Evolutionary conservation across 2,329 filamentous ascomycete species (phyloP).

Genomic region (Ustulina deusta): DNA sequence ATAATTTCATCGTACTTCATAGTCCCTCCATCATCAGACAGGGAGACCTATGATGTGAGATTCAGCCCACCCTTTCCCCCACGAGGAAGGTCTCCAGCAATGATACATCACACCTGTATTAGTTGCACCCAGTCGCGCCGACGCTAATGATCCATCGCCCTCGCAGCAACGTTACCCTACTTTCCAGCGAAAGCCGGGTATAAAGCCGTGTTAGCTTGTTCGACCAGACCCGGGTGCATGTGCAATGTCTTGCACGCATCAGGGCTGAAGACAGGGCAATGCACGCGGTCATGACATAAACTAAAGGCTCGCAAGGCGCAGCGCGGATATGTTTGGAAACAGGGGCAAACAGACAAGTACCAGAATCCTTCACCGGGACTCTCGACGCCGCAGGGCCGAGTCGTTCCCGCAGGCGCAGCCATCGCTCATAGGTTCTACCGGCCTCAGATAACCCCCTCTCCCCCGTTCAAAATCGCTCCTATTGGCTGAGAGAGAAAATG

Average conservation of each 20-base stretch:
- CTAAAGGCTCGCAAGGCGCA: conserved; percentile 10
- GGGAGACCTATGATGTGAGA: conserved; percentile 16
- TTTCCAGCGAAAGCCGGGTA: not conserved
- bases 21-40: not conserved
- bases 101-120: conserved; percentile 12
- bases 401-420: not conserved
- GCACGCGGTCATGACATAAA: not conserved
- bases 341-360: not conserved
- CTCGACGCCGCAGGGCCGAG: not conserved
- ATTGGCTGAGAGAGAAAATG: not conserved
- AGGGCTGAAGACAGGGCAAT: conserved; percentile 4
- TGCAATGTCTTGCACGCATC: not conserved
- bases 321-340: conserved; percentile 4
- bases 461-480: conserved; percentile 13
- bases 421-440: not conserved
- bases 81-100: conserved; percentile 29
- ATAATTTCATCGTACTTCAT: not conserved
- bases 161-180: conserved; percentile 31
- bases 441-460: not conserved
- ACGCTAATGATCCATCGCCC: conserved; percentile 30
- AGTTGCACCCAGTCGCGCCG: conserved; percentile 5
- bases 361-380: not conserved
- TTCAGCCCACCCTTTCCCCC: conserved; percentile 18
- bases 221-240: not conserved
- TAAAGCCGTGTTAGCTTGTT: conserved; percentile 16